These are phyloP conservation scores for Pichia sp. DNA, from an alignment of 1,139 yeast species.

Conservation along the genomic window DNA sequence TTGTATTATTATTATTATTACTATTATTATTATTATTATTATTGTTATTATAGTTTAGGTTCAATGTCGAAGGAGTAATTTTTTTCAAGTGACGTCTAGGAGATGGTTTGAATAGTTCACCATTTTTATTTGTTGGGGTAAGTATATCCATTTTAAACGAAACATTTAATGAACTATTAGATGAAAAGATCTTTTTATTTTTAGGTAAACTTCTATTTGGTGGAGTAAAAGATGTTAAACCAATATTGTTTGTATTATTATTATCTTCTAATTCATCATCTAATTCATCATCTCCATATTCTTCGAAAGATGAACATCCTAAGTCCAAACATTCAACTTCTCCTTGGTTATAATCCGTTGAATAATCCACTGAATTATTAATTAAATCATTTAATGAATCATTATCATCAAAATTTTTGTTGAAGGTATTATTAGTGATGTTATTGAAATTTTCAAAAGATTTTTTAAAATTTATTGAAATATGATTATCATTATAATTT, in stretches of 20 bases:
- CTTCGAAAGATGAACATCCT: slow-evolving; percentile 24
- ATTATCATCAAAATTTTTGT: slow-evolving; percentile 6
- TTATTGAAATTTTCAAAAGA: background rate
- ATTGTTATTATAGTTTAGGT: slow-evolving; percentile 11
- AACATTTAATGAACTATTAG: slow-evolving; percentile 25
- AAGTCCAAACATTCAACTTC: slow-evolving; percentile 25
- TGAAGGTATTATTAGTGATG: background rate
- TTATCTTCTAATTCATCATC: slow-evolving; percentile 15
- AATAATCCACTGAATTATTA: slow-evolving; percentile 16
- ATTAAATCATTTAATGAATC: slow-evolving; percentile 9
- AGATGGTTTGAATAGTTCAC: slow-evolving; percentile 20
- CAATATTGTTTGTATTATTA: too few relatives aligned
- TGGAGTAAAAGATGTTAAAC: too few relatives aligned
- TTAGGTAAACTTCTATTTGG: too few relatives aligned
- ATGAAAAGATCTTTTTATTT: slow-evolving; percentile 8
- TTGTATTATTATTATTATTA: background rate
- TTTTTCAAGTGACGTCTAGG: slow-evolving; percentile 25
- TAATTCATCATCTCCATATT: slow-evolving; percentile 18
- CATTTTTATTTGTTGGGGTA: slow-evolving; percentile 20
- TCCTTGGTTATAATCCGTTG: slow-evolving; percentile 22
- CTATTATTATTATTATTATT: slow-evolving; percentile 3
- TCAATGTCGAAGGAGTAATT: slow-evolving; percentile 20
- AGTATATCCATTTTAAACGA: slow-evolving; percentile 26
- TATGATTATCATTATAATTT: background rate
- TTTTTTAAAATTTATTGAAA: background rate